These are phyloP conservation scores for Pezicula rhizophila DNA, from an alignment of 2,329 filamentous ascomycete species.

Conservation along the genomic window DNA sequence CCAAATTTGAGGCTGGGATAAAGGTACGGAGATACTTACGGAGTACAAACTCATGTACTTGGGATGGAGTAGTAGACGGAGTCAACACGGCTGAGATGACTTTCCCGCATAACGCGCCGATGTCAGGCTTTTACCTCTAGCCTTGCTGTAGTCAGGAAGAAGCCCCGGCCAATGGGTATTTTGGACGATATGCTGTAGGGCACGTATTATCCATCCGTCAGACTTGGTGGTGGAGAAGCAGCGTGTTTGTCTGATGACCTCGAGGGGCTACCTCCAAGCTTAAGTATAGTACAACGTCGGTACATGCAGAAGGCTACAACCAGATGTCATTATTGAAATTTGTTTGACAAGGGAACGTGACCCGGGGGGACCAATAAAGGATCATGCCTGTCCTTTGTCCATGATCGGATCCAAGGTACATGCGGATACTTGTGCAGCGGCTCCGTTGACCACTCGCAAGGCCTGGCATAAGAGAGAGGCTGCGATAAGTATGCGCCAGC, in stretches of 20 bases:
- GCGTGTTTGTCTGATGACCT: conserved; percentile 16
- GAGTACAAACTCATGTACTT: conserved; percentile 18
- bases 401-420: conserved; percentile 36
- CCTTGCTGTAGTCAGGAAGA: too few relatives aligned
- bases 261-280: conserved; percentile 14
- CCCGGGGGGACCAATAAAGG: conserved; percentile 8
- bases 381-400: conserved; percentile 19
- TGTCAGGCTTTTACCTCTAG: conserved; percentile 3
- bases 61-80: conserved; percentile 13
- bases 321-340: conserved; percentile 19
- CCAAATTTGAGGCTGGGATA: conserved; percentile 22
- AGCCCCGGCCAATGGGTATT: conserved; percentile 5
- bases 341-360: conserved; percentile 18
- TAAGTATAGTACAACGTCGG: conserved; percentile 20
- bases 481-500: not conserved
- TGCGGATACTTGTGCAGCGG: conserved; percentile 38
- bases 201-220: too few relatives aligned
- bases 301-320: conserved; percentile 22
- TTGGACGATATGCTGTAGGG: too few relatives aligned
- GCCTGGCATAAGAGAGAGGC: not conserved
- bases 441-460: conserved; percentile 35
- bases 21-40: conserved; percentile 24
- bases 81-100: conserved; percentile 22
- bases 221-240: not conserved
- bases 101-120: conserved; percentile 21